These are phyloP conservation scores for Aspergillus sp. DNA, from an alignment of 2,329 filamentous ascomycete genomes.

Conservation along the genomic window DNA sequence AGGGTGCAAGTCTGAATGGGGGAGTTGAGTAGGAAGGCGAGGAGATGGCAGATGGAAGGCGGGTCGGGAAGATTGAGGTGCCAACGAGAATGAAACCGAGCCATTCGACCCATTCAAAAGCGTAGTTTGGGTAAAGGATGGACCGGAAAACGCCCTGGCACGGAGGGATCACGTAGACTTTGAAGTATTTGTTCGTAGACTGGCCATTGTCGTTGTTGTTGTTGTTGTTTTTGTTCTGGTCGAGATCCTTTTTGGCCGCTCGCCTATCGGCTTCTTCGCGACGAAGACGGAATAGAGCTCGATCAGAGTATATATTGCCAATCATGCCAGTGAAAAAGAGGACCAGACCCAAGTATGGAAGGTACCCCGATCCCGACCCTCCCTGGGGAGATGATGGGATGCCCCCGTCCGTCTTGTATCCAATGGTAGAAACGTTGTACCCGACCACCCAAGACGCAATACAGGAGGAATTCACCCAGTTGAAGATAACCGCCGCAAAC, in stretches of 20 bases:
- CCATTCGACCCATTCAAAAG: conserved; percentile 98
- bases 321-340: conserved; percentile 73
- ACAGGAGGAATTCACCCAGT: conserved; percentile 72
- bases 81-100: conserved; percentile 70
- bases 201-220: conserved; percentile 29
- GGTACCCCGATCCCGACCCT: conserved; percentile 9
- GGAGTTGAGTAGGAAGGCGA: conserved; percentile 9
- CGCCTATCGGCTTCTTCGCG: conserved; percentile 54
- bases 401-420: conserved; percentile 10
- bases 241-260: conserved; percentile 47
- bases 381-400: neutral
- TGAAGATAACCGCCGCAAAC: conserved; percentile 63
- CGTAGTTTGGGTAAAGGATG: conserved; percentile 86
- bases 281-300: conserved; percentile 81
- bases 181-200: conserved; percentile 55
- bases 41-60: neutral
- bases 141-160: conserved; percentile 75
- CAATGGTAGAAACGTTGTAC: conserved; percentile 55
- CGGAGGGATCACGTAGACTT: conserved; percentile 81
- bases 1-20: conserved; percentile 28
- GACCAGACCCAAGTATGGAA: conserved; percentile 60
- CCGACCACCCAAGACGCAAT: conserved; percentile 78
- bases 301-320: conserved; percentile 84
- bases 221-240: neutral
- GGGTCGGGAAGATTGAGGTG: conserved; percentile 27